phyloP scores from a whole-genome alignment of 805 yeast species.

The Nakazawaea peltata region DNA sequence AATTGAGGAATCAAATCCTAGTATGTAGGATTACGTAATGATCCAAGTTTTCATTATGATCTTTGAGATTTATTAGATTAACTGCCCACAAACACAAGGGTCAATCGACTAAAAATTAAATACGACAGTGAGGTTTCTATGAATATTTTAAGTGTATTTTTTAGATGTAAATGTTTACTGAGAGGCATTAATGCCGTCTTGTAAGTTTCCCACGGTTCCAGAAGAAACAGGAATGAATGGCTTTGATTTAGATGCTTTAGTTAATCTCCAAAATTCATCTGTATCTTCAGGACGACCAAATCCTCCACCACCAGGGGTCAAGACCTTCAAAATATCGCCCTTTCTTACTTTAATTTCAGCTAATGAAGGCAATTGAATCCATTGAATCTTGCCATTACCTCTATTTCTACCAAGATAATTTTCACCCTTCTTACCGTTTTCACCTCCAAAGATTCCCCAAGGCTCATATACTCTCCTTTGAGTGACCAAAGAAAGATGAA shows the following conservation, averaged over 20 bases:
- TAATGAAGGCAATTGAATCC: constrained; percentile 24
- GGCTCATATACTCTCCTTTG: constrained; percentile 44
- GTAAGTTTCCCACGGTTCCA: constrained; percentile 18
- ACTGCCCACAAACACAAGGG: too few relatives aligned
- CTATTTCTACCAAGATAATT: constrained; percentile 27
- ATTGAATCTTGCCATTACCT: constrained; percentile 18
- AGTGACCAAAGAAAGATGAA: constrained; percentile 34
- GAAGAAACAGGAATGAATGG: constrained; percentile 11
- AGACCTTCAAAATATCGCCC: constrained; percentile 29
- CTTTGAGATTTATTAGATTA: too few relatives aligned
- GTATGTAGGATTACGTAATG: too few relatives aligned
- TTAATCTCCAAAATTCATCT: constrained; percentile 13
- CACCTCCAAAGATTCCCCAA: constrained; percentile 43
- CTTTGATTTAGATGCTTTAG: constrained; percentile 3
- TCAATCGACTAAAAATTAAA: too few relatives aligned
- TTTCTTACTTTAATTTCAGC: constrained; percentile 32
- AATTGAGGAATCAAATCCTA: too few relatives aligned
- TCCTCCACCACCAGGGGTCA: constrained; percentile 41
- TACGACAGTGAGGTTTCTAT: too few relatives aligned
- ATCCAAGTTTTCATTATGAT: too few relatives aligned
- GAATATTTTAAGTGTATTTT: not conserved
- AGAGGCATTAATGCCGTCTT: constrained; percentile 18
- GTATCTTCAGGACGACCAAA: constrained; percentile 29
- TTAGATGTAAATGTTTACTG: constrained; percentile 11
- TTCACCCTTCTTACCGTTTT: constrained; percentile 36